Evolutionary conservation across 2,329 filamentous ascomycete species (phyloP), one percentile per base, ranked within the genome.

Genomic region (Hymenoscyphus occultus): DNA sequence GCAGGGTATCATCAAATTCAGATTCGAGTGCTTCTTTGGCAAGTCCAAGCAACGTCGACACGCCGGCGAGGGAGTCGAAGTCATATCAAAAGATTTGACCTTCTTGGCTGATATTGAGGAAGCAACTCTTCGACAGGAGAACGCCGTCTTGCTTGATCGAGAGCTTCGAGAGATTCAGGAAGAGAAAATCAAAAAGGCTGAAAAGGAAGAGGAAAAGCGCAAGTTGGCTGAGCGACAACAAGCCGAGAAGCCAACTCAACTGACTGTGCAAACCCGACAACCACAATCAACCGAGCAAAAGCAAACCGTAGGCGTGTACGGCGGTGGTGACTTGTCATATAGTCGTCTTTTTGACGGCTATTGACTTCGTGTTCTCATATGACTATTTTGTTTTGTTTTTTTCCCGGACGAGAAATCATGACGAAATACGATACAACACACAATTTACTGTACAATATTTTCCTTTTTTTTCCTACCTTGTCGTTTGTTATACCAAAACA

Each of bases 21-120:
- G 65, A 40, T 76, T 76, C 48, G 73, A 75, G 28, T 75, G 74
- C 59, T 74, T 68, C 51, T 73, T 69, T 70, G 73, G 74, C 5
- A 65, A 64, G 39, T 74, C 71, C 3, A 73, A 70, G 63, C 60
- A 67, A 16, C 39, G 31, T 16, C 66, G 73, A 54, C 39, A 63
- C 14, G 6, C 48, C 6, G 65, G 60, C 22, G 69, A 73, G 28
- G 39, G 65, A 7, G 73, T 74, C 60, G 39, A 64, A n/a, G 10
- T 68, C 2, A 16, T 69, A 2, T 59, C 74, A 12, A 60, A 64
- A 4, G 66, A 70, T 28, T 66, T 66, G 5, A 57, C 48, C 1
- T 61, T 71, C 35, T 56, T 72, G 22, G 60, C 64, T 32, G 71
- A 73, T 22, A 62, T 75, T 22, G 74, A 75, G 54, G 58, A 62